Evolutionary conservation across 2,329 filamentous ascomycete species (phyloP).

Genomic region (Neurospora sp.): DNA sequence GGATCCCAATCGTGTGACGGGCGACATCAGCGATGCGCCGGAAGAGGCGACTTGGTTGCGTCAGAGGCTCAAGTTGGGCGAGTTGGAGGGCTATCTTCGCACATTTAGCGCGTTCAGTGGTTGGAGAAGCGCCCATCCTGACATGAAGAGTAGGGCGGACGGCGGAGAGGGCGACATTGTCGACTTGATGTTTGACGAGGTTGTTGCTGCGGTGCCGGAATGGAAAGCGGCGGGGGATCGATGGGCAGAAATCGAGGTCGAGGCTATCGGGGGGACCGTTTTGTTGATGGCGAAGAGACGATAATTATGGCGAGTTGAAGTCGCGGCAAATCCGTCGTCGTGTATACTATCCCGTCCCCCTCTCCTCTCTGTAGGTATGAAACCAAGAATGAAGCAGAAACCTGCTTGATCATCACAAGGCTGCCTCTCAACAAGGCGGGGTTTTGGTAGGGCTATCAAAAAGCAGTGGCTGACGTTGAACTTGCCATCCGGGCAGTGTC

Average conservation of each 20-base stretch:
- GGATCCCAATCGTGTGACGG: slow-evolving; percentile 38
- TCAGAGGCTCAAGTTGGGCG: slow-evolving; percentile 43
- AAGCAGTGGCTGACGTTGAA: background rate
- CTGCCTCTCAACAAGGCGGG: background rate
- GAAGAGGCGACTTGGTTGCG: slow-evolving; percentile 37
- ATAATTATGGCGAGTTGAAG: slow-evolving; percentile 9
- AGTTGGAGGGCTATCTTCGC: slow-evolving; percentile 50
- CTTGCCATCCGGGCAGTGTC: background rate
- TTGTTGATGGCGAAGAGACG: slow-evolving; percentile 45
- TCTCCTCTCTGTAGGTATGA: background rate
- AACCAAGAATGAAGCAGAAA: background rate
- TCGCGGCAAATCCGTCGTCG: background rate
- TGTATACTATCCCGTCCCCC: background rate
- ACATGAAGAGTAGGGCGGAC: slow-evolving; percentile 35
- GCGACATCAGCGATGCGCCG: slow-evolving; percentile 19
- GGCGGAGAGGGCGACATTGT: slow-evolving; percentile 52
- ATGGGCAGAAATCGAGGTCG: slow-evolving; percentile 45
- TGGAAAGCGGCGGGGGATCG: slow-evolving; percentile 38
- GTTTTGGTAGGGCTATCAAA: background rate
- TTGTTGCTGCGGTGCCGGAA: slow-evolving; percentile 41
- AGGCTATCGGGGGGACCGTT: slow-evolving; percentile 52
- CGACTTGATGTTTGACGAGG: slow-evolving; percentile 52
- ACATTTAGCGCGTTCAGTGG: slow-evolving; percentile 51
- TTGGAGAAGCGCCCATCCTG: slow-evolving; percentile 48
- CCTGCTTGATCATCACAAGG: background rate